phyloP scores from a whole-genome alignment of 192 early-diverging fungal genomes.

The Pilaira anomala region DNA sequence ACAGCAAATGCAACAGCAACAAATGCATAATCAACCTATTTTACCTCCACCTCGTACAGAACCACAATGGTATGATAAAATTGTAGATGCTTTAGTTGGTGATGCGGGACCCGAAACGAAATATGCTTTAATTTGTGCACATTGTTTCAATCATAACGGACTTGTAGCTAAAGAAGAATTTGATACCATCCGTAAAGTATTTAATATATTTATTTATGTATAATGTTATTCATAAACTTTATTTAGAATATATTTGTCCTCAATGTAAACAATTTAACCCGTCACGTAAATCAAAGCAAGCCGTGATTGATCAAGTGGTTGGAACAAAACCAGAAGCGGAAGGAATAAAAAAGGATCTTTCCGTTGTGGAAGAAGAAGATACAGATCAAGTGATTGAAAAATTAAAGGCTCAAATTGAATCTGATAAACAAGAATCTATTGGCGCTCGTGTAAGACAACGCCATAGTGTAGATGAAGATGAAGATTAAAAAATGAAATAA shows the following conservation, averaged over 20 bases:
- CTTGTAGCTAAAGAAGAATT: constrained; percentile 81
- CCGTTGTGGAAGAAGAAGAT: constrained; percentile 10
- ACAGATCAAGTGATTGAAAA: neutral
- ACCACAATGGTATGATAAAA: constrained; percentile 82
- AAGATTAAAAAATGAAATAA: neutral
- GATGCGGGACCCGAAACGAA: constrained; percentile 86
- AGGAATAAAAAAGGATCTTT: neutral
- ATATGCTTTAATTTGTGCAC: constrained; percentile 90
- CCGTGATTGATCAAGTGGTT: neutral
- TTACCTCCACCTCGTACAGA: constrained; percentile 20
- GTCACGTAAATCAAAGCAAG: constrained; percentile 35
- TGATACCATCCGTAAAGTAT: constrained; percentile 62
- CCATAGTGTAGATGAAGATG: neutral
- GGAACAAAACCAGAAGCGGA: constrained; percentile 2
- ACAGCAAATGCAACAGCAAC: constrained; percentile 11
- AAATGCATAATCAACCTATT: constrained; percentile 13
- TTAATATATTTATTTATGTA: neutral
- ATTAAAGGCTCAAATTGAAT: neutral
- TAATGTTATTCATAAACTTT: neutral
- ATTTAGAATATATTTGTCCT: constrained; percentile 53
- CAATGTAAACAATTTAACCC: constrained; percentile 58
- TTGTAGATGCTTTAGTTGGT: constrained; percentile 90
- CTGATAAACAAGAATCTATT: constrained; percentile 13
- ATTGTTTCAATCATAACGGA: constrained; percentile 92
- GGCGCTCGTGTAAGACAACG: constrained; percentile 23